phyloP scores from a whole-genome alignment of 2,329 filamentous ascomycete genomes.

The Diaporthe sp. region DNA sequence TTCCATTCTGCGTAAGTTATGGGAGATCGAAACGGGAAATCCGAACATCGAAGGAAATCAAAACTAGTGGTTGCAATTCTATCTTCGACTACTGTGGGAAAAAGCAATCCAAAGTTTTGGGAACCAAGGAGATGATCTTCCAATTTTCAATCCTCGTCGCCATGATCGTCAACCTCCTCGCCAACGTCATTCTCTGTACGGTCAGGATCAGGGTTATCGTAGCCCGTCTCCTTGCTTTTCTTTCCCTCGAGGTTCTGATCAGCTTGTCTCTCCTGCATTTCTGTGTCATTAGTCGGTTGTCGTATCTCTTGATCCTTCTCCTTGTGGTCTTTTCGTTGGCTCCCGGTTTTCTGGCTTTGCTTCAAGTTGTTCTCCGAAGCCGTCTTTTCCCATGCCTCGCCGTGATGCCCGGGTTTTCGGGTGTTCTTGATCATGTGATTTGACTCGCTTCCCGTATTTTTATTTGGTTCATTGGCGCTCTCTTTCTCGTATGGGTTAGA shows the following conservation, averaged over 20 bases:
- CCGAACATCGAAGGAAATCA: no score
- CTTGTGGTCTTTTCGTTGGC: neutral
- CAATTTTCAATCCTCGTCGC: neutral
- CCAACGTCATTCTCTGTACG: neutral
- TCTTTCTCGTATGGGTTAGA: neutral
- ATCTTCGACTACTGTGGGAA: neutral
- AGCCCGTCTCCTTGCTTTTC: conserved; percentile 3
- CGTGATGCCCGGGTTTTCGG: neutral
- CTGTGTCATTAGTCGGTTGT: neutral
- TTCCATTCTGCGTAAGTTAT: neutral
- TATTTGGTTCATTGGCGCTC: neutral
- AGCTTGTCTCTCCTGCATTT: neutral
- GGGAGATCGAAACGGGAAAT: neutral
- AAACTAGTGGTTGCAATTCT: neutral
- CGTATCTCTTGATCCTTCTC: neutral
- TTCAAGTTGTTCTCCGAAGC: neutral
- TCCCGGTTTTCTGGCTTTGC: neutral
- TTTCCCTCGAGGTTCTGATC: neutral
- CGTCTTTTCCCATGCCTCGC: neutral
- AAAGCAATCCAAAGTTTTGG: neutral
- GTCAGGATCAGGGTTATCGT: neutral
- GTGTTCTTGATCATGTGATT: neutral
- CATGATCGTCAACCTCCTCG: neutral
- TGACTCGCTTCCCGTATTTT: neutral
- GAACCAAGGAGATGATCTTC: neutral